These are phyloP conservation scores for Synchytrium microbalum DNA, from an alignment of 371 early-diverging fungal genomes.

Conservation along the genomic window DNA sequence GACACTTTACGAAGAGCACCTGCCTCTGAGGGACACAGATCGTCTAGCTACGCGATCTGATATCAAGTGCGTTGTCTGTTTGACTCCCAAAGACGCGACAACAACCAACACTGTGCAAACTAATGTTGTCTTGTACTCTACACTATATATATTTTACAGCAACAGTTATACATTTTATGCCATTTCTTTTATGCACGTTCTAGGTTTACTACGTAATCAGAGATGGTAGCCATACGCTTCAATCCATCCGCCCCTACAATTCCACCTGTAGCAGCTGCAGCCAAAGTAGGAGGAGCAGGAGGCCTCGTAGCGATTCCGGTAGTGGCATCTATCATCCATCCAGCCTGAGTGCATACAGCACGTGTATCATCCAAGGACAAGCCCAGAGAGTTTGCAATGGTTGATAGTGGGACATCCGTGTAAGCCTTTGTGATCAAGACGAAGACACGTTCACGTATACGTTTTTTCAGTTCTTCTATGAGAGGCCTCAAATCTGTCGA, in stretches of 20 bases:
- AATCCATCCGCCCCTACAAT: neutral
- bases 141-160: no score
- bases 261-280: neutral
- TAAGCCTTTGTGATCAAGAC: neutral
- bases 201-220: neutral
- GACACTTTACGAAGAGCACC: no score
- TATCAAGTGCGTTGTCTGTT: no score
- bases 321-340: neutral
- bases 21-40: no score
- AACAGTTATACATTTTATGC: no score
- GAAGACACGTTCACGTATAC: neutral
- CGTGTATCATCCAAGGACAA: neutral
- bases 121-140: no score
- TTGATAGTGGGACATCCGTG: neutral
- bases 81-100: no score
- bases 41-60: no score
- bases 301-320: neutral
- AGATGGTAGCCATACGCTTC: neutral
- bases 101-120: no score
- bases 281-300: neutral
- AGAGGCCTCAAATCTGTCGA: neutral
- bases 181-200: slow-evolving; percentile 1
- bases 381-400: neutral
- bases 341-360: neutral
- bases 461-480: neutral